Evolutionary conservation across 2,329 filamentous ascomycete genomes (phyloP).

Genomic region (Sclerotinia minor): DNA sequence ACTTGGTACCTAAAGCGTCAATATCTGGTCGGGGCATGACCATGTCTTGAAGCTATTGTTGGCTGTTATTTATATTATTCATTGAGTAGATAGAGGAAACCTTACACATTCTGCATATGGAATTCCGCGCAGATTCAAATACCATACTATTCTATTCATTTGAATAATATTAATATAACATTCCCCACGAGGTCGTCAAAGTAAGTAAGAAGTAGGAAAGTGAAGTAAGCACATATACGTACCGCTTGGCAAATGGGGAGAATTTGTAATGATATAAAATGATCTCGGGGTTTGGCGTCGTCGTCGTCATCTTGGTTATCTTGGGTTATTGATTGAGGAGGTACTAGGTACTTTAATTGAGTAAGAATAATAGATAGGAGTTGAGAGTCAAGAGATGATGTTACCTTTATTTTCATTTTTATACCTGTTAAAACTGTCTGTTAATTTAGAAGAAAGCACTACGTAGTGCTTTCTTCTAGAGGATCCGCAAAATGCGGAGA

Average conservation of each 20-base stretch:
- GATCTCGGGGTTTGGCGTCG: slow-evolving; percentile 28
- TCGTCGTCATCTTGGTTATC: slow-evolving; percentile 26
- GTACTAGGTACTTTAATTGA: background rate
- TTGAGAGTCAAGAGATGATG: too few relatives aligned
- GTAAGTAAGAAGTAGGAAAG: background rate
- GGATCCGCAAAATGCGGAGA: too few relatives aligned
- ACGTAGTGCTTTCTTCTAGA: too few relatives aligned
- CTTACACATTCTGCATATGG: slow-evolving; percentile 67
- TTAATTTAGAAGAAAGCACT: too few relatives aligned
- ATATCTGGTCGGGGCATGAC: slow-evolving; percentile 68
- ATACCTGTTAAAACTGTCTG: too few relatives aligned
- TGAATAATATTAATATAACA: slow-evolving; percentile 10
- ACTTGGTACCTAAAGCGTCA: slow-evolving; percentile 58
- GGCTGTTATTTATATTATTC: too few relatives aligned
- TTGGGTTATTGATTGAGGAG: too few relatives aligned
- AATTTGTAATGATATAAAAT: slow-evolving; percentile 66
- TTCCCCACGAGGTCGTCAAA: too few relatives aligned
- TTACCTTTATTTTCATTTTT: too few relatives aligned
- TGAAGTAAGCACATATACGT: slow-evolving; percentile 5
- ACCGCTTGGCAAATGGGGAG: slow-evolving; percentile 63
- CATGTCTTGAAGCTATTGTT: slow-evolving; percentile 56
- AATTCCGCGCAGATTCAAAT: slow-evolving; percentile 65
- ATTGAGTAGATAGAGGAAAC: slow-evolving; percentile 26
- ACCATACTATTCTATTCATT: slow-evolving; percentile 58
- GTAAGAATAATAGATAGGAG: background rate